Conservation (phyloP, 2,329 filamentous ascomycete species). For the Leptographium galeiforme region DNA sequence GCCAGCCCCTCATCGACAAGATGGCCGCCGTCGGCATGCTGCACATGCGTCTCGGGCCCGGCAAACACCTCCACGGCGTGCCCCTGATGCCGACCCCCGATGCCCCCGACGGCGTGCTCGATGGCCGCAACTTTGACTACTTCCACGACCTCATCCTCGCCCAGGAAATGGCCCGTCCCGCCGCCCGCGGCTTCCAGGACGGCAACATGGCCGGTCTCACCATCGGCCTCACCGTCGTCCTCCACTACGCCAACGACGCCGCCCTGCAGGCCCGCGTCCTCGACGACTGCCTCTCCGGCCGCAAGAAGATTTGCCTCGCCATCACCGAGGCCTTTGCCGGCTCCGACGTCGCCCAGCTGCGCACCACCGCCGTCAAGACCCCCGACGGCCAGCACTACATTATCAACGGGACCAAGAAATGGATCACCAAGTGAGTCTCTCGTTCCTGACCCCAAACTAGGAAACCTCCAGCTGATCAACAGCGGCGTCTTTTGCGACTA, state of each 20-base stretch:
- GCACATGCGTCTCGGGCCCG: conserved; percentile 73
- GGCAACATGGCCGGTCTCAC: conserved; percentile 81
- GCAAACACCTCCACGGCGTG: conserved; percentile 64
- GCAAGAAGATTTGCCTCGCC: conserved; percentile 80
- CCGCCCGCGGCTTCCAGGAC: conserved; percentile 71
- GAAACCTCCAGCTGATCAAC: background rate
- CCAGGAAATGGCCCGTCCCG: conserved; percentile 60
- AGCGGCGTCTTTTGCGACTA: conserved; percentile 57
- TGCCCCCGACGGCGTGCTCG: conserved; percentile 43
- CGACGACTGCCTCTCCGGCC: conserved; percentile 60
- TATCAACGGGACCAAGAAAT: conserved; percentile 67
- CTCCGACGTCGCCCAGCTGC: conserved; percentile 65
- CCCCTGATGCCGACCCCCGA: conserved; percentile 33
- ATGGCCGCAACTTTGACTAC: conserved; percentile 74
- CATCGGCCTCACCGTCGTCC: conserved; percentile 65
- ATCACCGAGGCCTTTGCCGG: conserved; percentile 85
- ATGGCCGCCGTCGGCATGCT: conserved; percentile 65
- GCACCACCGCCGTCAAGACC: conserved; percentile 67
- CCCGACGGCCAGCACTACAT: conserved; percentile 61
- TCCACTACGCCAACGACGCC: conserved; percentile 62
- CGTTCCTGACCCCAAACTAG: conserved; percentile 19
- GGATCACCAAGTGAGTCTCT: conserved; percentile 56
- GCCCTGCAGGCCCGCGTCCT: conserved; percentile 53
- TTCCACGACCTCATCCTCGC: conserved; percentile 68
- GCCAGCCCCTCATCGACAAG: conserved; percentile 58